Evolutionary conservation across 2,329 filamentous ascomycete species (phyloP).

Genomic region (Teratosphaeria zuluensis): DNA sequence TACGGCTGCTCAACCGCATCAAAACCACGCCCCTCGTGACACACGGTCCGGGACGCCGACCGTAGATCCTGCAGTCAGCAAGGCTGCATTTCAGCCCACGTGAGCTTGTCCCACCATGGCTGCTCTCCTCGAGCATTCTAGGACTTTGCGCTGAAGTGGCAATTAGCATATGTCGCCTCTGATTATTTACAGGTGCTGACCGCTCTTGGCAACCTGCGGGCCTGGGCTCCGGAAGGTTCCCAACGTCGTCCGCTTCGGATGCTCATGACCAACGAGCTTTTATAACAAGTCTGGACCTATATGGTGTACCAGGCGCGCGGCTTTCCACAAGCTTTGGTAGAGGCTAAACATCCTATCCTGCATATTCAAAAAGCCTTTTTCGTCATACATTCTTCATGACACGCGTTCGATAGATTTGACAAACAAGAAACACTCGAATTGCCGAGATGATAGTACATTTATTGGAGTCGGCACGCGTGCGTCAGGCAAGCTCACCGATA

Average conservation of each 20-base stretch:
- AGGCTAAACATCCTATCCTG: not conserved
- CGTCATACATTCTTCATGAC: not conserved
- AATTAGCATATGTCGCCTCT: not conserved
- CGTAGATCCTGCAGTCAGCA: not conserved
- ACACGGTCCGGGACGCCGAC: not conserved
- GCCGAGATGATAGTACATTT: not conserved
- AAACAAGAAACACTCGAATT: not conserved
- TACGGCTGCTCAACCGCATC: conserved; percentile 1
- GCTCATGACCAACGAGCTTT: not conserved
- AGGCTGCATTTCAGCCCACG: not conserved
- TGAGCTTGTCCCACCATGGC: not conserved
- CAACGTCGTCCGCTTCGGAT: not conserved
- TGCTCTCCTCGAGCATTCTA: not conserved
- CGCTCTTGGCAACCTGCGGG: not conserved
- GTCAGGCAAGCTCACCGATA: not conserved
- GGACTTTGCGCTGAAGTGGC: not conserved
- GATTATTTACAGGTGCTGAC: not conserved
- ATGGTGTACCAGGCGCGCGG: not conserved
- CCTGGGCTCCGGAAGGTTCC: not conserved
- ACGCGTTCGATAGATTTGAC: not conserved
- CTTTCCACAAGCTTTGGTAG: not conserved
- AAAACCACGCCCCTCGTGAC: conserved; percentile 1
- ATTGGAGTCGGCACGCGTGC: too few relatives aligned
- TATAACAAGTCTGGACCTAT: not conserved
- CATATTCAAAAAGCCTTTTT: not conserved